phyloP scores from a whole-genome alignment of 176 grass and related monocot genomes.

The Zea mays region DNA sequence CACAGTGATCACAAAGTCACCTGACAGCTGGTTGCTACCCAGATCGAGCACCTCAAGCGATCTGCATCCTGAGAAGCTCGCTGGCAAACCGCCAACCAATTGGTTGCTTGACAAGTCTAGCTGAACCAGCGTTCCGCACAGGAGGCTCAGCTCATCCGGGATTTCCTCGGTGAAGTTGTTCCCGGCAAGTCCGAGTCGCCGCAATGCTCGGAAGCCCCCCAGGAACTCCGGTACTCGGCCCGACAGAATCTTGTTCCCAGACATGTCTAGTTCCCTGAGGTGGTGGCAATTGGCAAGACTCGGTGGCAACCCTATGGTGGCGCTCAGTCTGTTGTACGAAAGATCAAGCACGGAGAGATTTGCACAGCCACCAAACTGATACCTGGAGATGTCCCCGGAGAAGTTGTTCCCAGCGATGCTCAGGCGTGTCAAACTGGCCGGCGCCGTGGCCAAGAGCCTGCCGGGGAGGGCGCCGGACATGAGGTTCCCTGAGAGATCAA shows the following conservation, averaged over 20 bases:
- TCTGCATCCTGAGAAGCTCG: slow-evolving; percentile 59
- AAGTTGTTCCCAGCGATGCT: slow-evolving; percentile 59
- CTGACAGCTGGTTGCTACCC: slow-evolving; percentile 65
- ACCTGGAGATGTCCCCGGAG: slow-evolving; percentile 54
- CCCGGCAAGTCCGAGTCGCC: slow-evolving; percentile 51
- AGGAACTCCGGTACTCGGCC: slow-evolving; percentile 52
- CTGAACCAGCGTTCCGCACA: slow-evolving; percentile 45
- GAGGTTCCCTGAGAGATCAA: slow-evolving; percentile 61
- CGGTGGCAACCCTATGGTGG: slow-evolving; percentile 38
- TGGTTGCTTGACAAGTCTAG: slow-evolving; percentile 66
- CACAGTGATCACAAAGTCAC: slow-evolving; percentile 60
- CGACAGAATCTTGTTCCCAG: slow-evolving; percentile 58
- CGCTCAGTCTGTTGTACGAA: slow-evolving; percentile 55
- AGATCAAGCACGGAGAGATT: slow-evolving; percentile 47
- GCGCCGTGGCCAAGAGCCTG: slow-evolving; percentile 30
- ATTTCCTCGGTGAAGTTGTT: slow-evolving; percentile 53
- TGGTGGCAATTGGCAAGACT: slow-evolving; percentile 53
- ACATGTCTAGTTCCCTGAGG: slow-evolving; percentile 60
- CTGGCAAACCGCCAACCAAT: slow-evolving; percentile 57
- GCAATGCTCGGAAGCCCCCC: slow-evolving; percentile 38
- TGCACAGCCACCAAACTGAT: slow-evolving; percentile 52
- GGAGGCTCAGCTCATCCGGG: slow-evolving; percentile 52
- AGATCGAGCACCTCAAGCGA: slow-evolving; percentile 62
- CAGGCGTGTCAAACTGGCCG: slow-evolving; percentile 35
- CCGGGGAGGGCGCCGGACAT: slow-evolving; percentile 47